Evolutionary conservation across 1,139 yeast species (phyloP), one percentile per base, ranked within the genome.

Genomic region (Scheffersomyces illinoinensis): DNA sequence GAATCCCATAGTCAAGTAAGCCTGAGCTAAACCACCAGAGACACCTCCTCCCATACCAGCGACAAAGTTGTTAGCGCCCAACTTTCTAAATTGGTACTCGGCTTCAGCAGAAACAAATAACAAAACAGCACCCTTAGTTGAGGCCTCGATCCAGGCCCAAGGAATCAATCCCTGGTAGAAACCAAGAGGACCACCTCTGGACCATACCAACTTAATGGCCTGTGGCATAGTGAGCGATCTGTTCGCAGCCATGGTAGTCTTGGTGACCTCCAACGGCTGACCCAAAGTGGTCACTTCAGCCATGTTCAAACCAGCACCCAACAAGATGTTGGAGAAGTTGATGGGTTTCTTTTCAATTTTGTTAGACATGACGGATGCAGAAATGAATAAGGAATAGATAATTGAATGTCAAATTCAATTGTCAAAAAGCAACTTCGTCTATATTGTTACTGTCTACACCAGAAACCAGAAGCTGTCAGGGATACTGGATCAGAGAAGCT

Each of bases 131-230:
- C 99, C 99, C 75, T 95, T 95, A 53, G 99, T 95, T 23, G 97
- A 90, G n/a, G 98, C 99, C 76, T 95, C 99, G 67, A 95, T 90
- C 98, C 98, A 93, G 2, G 98, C 99, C 99, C 99, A 95, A 52
- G 99, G 99, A 64, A 95, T 93, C 73, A 95, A 83, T 26, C 99
- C 99, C 74, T 95, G 99, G 78, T 93, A 95, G 77, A 93, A 95
- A 0, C 98, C 99, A 39, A 85, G 74, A 24, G 89, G 68, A 57
- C 98, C 99, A 62, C 99, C 99, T 71, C 99, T 88, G 26, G 95
- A 84, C 95, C 96, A 92, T 60, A 95, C 95, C 56, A 88, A 82
- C 62, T 83, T 83, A 56, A 89, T 83, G 26, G 97, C 91, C 65
- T 87, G 87, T 17, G 85, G 68, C 65, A 95, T 79, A 7, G 88